These are phyloP conservation scores for Graphilbum sp. DNA, from an alignment of 2,329 filamentous ascomycete species.

Conservation along the genomic window DNA sequence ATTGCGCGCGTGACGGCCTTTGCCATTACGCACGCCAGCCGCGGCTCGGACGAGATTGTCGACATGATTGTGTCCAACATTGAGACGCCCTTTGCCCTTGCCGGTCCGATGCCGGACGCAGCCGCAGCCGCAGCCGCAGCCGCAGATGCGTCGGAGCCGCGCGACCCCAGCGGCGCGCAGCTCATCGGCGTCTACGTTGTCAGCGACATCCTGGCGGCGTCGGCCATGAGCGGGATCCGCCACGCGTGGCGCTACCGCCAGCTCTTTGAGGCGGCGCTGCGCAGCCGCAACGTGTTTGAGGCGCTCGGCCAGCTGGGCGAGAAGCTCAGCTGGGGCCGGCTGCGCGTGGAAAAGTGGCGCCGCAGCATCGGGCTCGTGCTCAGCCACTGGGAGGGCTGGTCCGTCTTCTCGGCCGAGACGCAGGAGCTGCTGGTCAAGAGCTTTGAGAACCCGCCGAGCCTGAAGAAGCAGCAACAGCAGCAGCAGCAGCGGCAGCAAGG, in stretches of 20 bases:
- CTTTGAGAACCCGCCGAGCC: slow-evolving; percentile 53
- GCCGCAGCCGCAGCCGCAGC: slow-evolving; percentile 22
- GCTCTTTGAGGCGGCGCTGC: slow-evolving; percentile 59
- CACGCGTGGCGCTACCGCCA: slow-evolving; percentile 79
- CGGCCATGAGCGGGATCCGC: slow-evolving; percentile 58
- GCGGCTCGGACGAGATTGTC: slow-evolving; percentile 82
- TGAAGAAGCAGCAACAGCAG: slow-evolving; percentile 21
- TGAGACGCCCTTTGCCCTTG: slow-evolving; percentile 53
- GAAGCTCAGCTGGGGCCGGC: slow-evolving; percentile 58
- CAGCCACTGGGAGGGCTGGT: slow-evolving; percentile 55
- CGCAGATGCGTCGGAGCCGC: slow-evolving; percentile 26
- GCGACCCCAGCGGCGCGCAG: slow-evolving; percentile 55
- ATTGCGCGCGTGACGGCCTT: slow-evolving; percentile 76
- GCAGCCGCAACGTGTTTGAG: slow-evolving; percentile 54
- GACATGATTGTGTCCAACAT: slow-evolving; percentile 75
- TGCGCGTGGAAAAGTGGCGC: slow-evolving; percentile 75
- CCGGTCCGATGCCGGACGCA: slow-evolving; percentile 6
- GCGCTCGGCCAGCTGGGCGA: slow-evolving; percentile 58
- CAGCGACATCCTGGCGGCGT: slow-evolving; percentile 63
- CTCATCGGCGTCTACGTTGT: slow-evolving; percentile 67
- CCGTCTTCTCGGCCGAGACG: slow-evolving; percentile 55
- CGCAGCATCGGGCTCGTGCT: slow-evolving; percentile 55
- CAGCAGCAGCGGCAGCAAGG: slow-evolving; percentile 9
- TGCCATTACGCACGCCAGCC: slow-evolving; percentile 71
- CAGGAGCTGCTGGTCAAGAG: slow-evolving; percentile 54